Percentiles rank a stretch among this genome's conserved stretches.
Evolutionary conservation across 2,329 filamentous ascomycete genomes (phyloP).

Genomic region (Drechmeria coniospora): DNA sequence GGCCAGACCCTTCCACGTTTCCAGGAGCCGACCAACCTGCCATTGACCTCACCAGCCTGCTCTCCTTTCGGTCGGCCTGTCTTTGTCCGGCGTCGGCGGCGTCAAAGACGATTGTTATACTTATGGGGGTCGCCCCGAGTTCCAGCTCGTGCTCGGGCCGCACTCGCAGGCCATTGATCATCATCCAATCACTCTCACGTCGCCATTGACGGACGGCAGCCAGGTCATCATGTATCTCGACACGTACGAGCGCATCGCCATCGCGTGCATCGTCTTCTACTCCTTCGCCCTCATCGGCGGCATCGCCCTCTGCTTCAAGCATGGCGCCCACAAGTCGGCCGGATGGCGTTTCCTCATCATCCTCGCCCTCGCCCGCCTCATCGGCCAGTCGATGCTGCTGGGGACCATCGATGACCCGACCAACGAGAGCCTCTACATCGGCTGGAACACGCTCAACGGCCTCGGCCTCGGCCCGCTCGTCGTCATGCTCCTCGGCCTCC

Average conservation of each 20-base stretch:
- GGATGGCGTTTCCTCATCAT: slow-evolving; percentile 47
- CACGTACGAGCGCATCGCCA: slow-evolving; percentile 16
- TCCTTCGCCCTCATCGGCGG: slow-evolving; percentile 12
- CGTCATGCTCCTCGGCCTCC: slow-evolving; percentile 21
- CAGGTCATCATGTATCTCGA: slow-evolving; percentile 9
- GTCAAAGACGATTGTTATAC: no score
- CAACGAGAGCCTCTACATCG: slow-evolving; percentile 19
- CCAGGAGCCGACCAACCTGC: no score
- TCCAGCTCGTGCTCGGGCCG: no score
- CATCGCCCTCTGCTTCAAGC: slow-evolving; percentile 26
- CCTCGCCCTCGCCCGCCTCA: slow-evolving; percentile 40
- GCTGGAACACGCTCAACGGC: slow-evolving; percentile 16
- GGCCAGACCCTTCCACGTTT: no score
- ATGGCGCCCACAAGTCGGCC: slow-evolving; percentile 40
- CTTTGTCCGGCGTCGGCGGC: no score
- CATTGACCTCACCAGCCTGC: no score
- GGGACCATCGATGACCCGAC: slow-evolving; percentile 33
- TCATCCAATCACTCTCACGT: no score
- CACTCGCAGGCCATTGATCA: no score
- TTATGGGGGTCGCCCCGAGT: no score
- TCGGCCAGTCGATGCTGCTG: slow-evolving; percentile 31
- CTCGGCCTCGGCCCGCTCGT: slow-evolving; percentile 29
- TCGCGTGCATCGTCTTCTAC: slow-evolving; percentile 17
- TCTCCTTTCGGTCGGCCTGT: no score
- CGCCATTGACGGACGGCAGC: no score